phyloP scores from a whole-genome alignment of 352 stramenopile genomes.

The Globisporangium barbulae region DNA sequence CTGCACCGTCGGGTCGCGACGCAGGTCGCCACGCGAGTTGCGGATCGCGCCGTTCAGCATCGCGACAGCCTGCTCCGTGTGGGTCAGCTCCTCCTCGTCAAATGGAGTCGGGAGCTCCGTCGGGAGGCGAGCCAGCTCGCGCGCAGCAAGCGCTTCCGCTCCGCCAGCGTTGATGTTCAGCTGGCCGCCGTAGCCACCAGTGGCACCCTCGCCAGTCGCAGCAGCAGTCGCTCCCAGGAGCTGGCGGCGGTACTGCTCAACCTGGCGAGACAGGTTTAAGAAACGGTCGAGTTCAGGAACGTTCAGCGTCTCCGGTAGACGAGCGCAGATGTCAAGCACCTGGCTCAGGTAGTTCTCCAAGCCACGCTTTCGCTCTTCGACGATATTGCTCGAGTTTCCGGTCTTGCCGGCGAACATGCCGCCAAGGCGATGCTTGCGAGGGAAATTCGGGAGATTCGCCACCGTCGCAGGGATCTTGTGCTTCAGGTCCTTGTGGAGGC shows the following conservation, averaged over 20 bases:
- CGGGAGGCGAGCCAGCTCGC: constrained; percentile 72
- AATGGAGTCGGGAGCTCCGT: constrained; percentile 82
- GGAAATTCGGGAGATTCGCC: constrained; percentile 64
- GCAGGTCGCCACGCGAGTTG: constrained; percentile 76
- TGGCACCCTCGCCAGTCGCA: constrained; percentile 21
- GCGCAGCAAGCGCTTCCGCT: constrained; percentile 73
- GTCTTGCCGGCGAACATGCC: constrained; percentile 84
- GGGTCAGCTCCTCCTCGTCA: constrained; percentile 80
- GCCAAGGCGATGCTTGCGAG: constrained; percentile 81
- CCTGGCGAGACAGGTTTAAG: constrained; percentile 81
- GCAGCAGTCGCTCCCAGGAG: constrained; percentile 30
- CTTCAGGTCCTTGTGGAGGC: constrained; percentile 70
- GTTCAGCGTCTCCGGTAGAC: constrained; percentile 72
- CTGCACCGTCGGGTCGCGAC: constrained; percentile 76
- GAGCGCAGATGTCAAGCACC: constrained; percentile 79
- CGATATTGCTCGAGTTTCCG: constrained; percentile 83
- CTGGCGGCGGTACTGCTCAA: constrained; percentile 82
- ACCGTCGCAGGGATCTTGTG: constrained; percentile 69
- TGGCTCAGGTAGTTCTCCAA: constrained; percentile 83
- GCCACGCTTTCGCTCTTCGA: constrained; percentile 79
- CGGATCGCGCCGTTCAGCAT: constrained; percentile 78
- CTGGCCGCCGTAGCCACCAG: constrained; percentile 28
- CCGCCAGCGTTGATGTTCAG: constrained; percentile 65
- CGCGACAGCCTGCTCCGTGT: constrained; percentile 80
- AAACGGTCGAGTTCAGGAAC: constrained; percentile 86